phyloP scores from a whole-genome alignment of 805 yeast genomes.

The Candida nitratophila region DNA sequence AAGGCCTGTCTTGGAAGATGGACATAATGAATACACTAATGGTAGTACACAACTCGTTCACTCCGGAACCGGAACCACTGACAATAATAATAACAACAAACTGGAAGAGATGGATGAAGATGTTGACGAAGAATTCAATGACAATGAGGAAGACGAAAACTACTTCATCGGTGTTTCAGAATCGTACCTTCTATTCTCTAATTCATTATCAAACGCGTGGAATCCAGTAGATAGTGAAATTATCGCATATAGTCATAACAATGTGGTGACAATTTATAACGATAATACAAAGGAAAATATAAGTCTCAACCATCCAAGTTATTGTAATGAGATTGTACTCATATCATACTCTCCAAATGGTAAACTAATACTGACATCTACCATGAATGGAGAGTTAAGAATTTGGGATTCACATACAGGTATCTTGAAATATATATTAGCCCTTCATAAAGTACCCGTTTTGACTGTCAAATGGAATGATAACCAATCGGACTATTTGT shows the following conservation, averaged over 20 bases:
- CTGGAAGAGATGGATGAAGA: not conserved
- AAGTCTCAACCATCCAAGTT: conserved; percentile 16
- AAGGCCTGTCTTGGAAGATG: not conserved
- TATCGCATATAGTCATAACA: conserved; percentile 47
- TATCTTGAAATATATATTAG: conserved; percentile 46
- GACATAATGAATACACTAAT: no score
- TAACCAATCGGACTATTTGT: conserved; percentile 40
- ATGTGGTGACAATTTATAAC: conserved; percentile 2
- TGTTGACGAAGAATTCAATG: conserved; percentile 1
- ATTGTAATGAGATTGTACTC: conserved; percentile 25
- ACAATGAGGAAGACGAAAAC: conserved; percentile 3
- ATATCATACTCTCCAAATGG: conserved; percentile 64
- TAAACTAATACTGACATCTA: conserved; percentile 51
- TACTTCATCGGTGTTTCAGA: conserved; percentile 35
- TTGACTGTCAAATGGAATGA: conserved; percentile 54
- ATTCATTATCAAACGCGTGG: conserved; percentile 47
- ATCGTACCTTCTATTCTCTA: conserved; percentile 26
- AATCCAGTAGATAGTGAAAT: conserved; percentile 40
- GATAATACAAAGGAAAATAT: conserved; percentile 1
- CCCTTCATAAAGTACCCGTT: conserved; percentile 49
- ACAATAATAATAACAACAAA: not conserved
- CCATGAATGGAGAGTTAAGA: conserved; percentile 65
- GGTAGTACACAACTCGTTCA: no score
- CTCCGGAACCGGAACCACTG: not conserved
- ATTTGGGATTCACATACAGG: conserved; percentile 71